Conservation (phyloP, 192 early-diverging fungal genomes). For the Coemansia javaensis region DNA sequence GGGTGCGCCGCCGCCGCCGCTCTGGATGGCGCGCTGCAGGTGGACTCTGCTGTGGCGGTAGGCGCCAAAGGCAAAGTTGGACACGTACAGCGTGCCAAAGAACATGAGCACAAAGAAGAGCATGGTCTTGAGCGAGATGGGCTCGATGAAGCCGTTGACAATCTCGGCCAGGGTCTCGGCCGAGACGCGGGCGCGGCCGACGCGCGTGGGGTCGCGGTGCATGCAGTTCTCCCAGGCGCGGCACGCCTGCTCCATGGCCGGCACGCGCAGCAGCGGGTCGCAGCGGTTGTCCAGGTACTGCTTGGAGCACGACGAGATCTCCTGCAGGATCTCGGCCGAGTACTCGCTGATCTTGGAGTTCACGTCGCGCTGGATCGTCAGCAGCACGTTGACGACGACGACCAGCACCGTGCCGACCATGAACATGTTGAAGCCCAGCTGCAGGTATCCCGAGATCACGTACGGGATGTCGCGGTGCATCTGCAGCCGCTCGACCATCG, state of each 20-base stretch:
- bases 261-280: slow-evolving; percentile 54
- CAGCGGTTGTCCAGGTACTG: slow-evolving; percentile 60
- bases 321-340: slow-evolving; percentile 55
- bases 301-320: slow-evolving; percentile 59
- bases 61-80: slow-evolving; percentile 51
- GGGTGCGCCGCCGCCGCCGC: neutral
- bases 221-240: slow-evolving; percentile 59
- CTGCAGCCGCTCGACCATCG: slow-evolving; percentile 27
- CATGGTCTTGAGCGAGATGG: slow-evolving; percentile 84
- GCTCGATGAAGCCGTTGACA: slow-evolving; percentile 75
- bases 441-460: slow-evolving; percentile 59
- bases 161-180: slow-evolving; percentile 81
- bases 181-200: slow-evolving; percentile 67
- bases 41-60: slow-evolving; percentile 42
- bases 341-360: slow-evolving; percentile 63
- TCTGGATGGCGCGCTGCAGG: slow-evolving; percentile 28
- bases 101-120: slow-evolving; percentile 50
- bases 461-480: slow-evolving; percentile 49
- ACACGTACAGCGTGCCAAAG: slow-evolving; percentile 41
- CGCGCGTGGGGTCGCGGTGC: slow-evolving; percentile 55
- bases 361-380: slow-evolving; percentile 70
- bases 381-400: slow-evolving; percentile 62
- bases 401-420: slow-evolving; percentile 57
- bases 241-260: slow-evolving; percentile 58
- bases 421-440: slow-evolving; percentile 64